phyloP scores from a whole-genome alignment of 768 basidiomycete genomes.

The Saitozyma podzolica region DNA sequence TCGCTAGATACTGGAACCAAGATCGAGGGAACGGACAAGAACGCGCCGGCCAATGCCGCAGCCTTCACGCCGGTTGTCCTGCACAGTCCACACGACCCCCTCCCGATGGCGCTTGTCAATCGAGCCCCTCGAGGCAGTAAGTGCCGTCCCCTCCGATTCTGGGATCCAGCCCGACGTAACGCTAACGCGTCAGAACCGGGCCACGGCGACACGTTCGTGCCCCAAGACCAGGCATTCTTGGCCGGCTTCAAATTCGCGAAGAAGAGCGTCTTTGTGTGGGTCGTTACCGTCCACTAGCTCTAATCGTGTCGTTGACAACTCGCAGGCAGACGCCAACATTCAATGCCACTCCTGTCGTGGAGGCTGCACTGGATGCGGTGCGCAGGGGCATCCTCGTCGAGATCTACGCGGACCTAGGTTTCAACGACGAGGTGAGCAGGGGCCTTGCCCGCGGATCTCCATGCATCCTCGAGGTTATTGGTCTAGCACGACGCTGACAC shows the following conservation, averaged over 20 bases:
- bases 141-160: conserved; percentile 11
- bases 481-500: neutral
- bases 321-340: conserved; percentile 65
- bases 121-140: conserved; percentile 60
- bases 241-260: conserved; percentile 62
- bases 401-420: conserved; percentile 62
- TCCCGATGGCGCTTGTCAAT: conserved; percentile 67
- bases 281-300: neutral
- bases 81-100: conserved; percentile 55
- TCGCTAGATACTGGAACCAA: conserved; percentile 25
- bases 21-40: conserved; percentile 21
- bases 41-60: conserved; percentile 27
- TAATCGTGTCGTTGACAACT: neutral
- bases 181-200: conserved; percentile 49
- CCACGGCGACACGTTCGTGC: conserved; percentile 55
- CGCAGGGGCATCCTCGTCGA: conserved; percentile 62
- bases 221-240: conserved; percentile 68
- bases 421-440: conserved; percentile 54
- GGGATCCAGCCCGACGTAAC: neutral
- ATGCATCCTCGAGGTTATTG: neutral
- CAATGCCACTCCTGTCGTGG: conserved; percentile 64
- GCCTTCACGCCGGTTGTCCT: conserved; percentile 28
- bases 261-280: conserved; percentile 64
- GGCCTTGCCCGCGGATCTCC: no score
- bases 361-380: conserved; percentile 62